Base-by-base conservation (phyloP, 208 protist genomes). In the Trypanosoma scelopori region DNA sequence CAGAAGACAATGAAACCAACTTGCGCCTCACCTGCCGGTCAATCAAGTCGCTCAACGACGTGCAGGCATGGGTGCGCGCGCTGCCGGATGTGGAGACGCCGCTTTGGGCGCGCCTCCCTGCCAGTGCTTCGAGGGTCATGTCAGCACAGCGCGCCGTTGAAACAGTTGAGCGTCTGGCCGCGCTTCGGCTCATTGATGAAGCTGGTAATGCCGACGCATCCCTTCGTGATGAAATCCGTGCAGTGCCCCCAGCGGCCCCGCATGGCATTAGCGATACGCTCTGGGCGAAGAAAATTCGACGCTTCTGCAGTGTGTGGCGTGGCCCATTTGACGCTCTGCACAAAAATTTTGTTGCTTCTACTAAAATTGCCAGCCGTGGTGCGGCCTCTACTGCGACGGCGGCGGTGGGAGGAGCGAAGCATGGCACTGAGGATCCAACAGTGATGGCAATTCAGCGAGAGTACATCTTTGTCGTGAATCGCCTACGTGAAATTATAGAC, bases 91-190 rank as follows among this genome's bases (percentile, higher is more conserved):
- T 53, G 59, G 71, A 55, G 63, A 94, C 75, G 61, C 93, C 74
- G 43, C 60, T 85, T 55, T 99, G 97, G 98, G 71, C 99, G 4
- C 96, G 95, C 22, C 80, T 99, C 32, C 96, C 97, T 11, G 70
- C 66, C 20, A 91, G 97, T 61, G 95, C 95, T 7, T 76, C 86
- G 9, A 83, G 97, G 63, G 82, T 96, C 63, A 69, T 96, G 13
- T 82, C 71, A 32, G 69, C 83, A 0, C 80, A 80, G 27, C 65
- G 80, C 47, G 87, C 90, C 39, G 65, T 80, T 16, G 42, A 59
- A 1, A 85, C 84, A 42, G 48, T 98, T 1, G 78, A 92, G 72
- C 79, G 89, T 0, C 71, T 96, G 15, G 70, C 82, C 12, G 49
- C 78, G 3, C 75, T 95, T n/a, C 84, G 72, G 0, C 61, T 95